Percentiles rank a stretch among this genome's conserved stretches.
Conservation (phyloP, 768 basidiomycete species). For the Lyophyllum decastes region DNA sequence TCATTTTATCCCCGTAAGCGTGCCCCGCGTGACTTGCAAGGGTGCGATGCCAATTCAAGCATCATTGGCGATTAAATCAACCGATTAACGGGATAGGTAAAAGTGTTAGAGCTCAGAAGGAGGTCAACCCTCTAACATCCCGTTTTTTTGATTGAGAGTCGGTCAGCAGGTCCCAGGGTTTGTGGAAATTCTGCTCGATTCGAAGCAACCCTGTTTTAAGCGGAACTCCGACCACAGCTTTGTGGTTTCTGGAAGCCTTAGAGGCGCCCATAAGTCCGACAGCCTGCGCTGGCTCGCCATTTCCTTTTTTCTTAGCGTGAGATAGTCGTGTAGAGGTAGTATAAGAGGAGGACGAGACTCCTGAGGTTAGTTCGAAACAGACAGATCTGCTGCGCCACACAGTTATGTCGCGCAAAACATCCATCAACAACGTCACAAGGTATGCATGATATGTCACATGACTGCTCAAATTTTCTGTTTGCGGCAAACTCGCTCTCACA, state of each 20-base stretch:
- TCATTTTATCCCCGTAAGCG: neutral
- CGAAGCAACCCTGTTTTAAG: slow-evolving; percentile 6
- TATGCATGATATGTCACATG: slow-evolving; percentile 16
- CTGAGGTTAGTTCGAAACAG: neutral
- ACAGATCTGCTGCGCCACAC: neutral
- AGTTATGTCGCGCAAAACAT: neutral
- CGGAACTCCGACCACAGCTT: neutral
- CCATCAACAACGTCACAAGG: slow-evolving; percentile 7
- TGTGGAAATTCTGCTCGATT: neutral
- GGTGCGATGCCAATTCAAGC: neutral
- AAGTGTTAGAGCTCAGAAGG: neutral
- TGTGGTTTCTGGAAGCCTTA: neutral
- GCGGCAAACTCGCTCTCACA: neutral
- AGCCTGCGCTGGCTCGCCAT: neutral
- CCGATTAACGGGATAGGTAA: neutral
- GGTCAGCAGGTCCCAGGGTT: slow-evolving; percentile 3
- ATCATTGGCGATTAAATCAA: neutral
- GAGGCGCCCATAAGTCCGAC: slow-evolving; percentile 1
- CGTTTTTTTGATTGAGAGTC: neutral
- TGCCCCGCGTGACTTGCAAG: neutral
- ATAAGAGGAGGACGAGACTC: neutral
- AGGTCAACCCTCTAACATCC: neutral
- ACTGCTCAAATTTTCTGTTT: slow-evolving; percentile 3
- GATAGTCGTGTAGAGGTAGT: neutral
- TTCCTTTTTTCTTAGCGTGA: neutral